Percentiles rank a stretch among this genome's conserved stretches.
Evolutionary conservation across 1,284 basidiomycete species (phyloP).

Genomic region (Ceratobasidium sp.): DNA sequence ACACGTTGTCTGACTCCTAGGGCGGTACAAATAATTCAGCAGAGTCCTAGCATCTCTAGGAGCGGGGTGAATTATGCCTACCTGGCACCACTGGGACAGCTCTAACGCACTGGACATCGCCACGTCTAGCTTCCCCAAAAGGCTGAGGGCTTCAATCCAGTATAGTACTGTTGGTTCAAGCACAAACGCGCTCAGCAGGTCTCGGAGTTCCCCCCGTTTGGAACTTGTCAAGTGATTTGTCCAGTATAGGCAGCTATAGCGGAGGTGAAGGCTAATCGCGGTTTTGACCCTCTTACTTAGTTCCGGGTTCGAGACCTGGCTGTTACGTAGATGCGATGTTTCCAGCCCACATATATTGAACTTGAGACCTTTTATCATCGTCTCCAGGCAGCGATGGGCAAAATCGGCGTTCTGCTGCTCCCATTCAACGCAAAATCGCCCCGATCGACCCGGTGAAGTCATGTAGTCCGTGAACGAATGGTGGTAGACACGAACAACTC

Average conservation of each 20-base stretch:
- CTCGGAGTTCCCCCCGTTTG: not conserved
- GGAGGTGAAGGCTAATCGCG: not conserved
- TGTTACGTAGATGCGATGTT: slow-evolving; percentile 11
- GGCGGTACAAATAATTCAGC: too few relatives aligned
- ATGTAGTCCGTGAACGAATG: slow-evolving; percentile 34
- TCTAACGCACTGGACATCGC: not conserved
- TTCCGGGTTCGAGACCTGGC: not conserved
- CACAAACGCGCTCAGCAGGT: slow-evolving; percentile 4
- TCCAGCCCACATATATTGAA: slow-evolving; percentile 38
- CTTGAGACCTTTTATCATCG: slow-evolving; percentile 1
- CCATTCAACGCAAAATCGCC: not conserved
- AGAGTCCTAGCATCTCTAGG: too few relatives aligned
- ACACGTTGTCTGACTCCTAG: too few relatives aligned
- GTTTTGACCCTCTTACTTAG: not conserved
- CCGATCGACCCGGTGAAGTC: not conserved
- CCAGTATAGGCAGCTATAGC: slow-evolving; percentile 30
- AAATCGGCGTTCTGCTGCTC: slow-evolving; percentile 1
- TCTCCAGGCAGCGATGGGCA: not conserved
- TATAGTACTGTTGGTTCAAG: slow-evolving; percentile 13
- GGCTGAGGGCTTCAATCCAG: slow-evolving; percentile 44
- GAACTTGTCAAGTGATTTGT: not conserved
- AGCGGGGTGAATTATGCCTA: too few relatives aligned
- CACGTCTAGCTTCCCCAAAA: slow-evolving; percentile 10
- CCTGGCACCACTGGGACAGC: too few relatives aligned
- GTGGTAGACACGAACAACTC: slow-evolving; percentile 29